A percentile compares a stretch with the other conserved stretches of the same genome.
phyloP scores from a whole-genome alignment of 768 basidiomycete species.

The Leccinum subtestaceum region DNA sequence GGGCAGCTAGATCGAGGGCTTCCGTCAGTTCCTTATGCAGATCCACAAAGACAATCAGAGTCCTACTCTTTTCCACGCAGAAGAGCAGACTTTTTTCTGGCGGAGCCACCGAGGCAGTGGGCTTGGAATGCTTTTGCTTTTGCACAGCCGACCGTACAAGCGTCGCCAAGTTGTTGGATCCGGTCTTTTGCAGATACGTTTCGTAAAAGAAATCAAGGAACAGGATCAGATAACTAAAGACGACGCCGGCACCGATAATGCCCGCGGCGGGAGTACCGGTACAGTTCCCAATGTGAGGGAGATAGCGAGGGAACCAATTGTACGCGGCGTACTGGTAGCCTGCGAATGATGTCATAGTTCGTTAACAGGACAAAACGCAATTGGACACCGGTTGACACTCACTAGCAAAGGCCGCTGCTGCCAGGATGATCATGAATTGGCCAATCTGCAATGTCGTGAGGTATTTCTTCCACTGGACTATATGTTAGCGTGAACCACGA shows the following conservation, averaged over 20 bases:
- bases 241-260: slow-evolving; percentile 9
- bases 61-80: neutral
- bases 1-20: neutral
- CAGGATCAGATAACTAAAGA: slow-evolving; percentile 19
- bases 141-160: neutral
- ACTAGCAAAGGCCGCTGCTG: slow-evolving; percentile 9
- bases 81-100: neutral
- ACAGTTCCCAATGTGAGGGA: slow-evolving; percentile 21
- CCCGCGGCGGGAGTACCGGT: slow-evolving; percentile 14
- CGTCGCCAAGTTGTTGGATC: neutral
- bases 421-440: slow-evolving; percentile 22
- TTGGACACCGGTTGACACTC: neutral
- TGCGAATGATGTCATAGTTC: neutral
- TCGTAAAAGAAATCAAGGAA: slow-evolving; percentile 24
- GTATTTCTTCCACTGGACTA: slow-evolving; percentile 23
- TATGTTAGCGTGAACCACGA: neutral
- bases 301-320: slow-evolving; percentile 15
- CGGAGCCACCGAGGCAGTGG: neutral
- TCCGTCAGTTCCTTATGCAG: neutral
- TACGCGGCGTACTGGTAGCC: slow-evolving; percentile 21
- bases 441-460: slow-evolving; percentile 24
- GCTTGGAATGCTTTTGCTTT: neutral
- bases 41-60: neutral
- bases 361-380: neutral
- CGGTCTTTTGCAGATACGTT: slow-evolving; percentile 13